Conservation (phyloP, 441 rosid species). For the Aquilaria agallochum region DNA sequence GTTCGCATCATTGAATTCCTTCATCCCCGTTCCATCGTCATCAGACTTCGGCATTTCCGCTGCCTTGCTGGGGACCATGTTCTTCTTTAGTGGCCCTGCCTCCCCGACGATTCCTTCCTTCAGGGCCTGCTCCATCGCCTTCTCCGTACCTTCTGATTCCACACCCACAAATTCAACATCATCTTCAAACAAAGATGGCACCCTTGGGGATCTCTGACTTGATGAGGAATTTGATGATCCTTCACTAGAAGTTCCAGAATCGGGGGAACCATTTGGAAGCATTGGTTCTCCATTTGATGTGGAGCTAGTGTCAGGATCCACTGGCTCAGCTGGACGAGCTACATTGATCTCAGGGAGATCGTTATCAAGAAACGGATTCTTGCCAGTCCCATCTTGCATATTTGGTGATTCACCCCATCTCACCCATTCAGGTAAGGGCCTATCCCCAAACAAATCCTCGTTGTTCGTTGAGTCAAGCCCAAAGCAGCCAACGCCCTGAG, state of each 20-base stretch:
- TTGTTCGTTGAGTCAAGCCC: constrained; percentile 52
- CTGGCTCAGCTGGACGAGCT: constrained; percentile 30
- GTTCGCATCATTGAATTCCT: constrained; percentile 86
- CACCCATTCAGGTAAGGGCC: constrained; percentile 83
- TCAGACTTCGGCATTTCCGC: constrained; percentile 52
- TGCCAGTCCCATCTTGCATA: constrained; percentile 52
- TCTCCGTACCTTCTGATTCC: constrained; percentile 86
- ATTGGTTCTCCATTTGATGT: constrained; percentile 34
- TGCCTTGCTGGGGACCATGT: constrained; percentile 27
- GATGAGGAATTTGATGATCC: constrained; percentile 34
- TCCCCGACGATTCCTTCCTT: constrained; percentile 97
- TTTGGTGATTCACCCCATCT: constrained; percentile 71
- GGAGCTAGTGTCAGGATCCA: constrained; percentile 29
- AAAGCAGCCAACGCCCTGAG: constrained; percentile 42
- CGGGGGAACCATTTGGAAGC: constrained; percentile 49
- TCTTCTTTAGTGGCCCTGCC: constrained; percentile 83
- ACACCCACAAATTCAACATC: constrained; percentile 97
- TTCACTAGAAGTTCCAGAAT: constrained; percentile 32
- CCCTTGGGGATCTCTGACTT: constrained; percentile 42
- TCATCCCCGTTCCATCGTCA: constrained; percentile 49
- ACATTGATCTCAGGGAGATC: constrained; percentile 32
- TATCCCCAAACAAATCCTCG: constrained; percentile 48
- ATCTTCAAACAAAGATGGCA: constrained; percentile 80
- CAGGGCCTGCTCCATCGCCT: constrained; percentile 92
- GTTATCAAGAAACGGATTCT: constrained; percentile 63